Evolutionary conservation across 148 eudicot species (phyloP).

Genomic region (Rhododendron kiyosumense): DNA sequence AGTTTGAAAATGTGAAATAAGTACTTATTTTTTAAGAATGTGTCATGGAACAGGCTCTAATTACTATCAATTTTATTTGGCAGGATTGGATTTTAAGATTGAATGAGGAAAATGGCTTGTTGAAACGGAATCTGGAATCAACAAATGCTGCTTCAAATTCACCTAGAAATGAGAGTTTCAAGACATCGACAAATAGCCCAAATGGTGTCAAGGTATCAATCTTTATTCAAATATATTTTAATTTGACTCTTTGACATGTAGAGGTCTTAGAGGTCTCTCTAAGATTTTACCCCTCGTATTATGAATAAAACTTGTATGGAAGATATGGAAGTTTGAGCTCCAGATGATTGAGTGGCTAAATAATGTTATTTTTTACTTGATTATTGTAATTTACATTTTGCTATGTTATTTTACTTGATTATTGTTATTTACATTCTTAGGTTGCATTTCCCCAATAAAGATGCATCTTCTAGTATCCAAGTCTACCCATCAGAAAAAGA

Average conservation of each 20-base stretch:
- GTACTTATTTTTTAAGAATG: no score
- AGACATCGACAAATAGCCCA: slow-evolving; percentile 30
- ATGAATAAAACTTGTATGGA: neutral
- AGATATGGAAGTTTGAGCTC: neutral
- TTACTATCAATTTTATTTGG: slow-evolving; percentile 4
- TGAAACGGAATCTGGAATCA: slow-evolving; percentile 57
- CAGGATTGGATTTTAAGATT: slow-evolving; percentile 68
- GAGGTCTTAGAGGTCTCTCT: neutral
- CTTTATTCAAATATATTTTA: neutral
- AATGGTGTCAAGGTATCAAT: slow-evolving; percentile 50
- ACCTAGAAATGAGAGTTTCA: slow-evolving; percentile 46
- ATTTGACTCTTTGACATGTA: neutral
- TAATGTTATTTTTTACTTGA: neutral
- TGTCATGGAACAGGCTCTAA: no score
- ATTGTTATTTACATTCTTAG: neutral
- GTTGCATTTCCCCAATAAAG: neutral
- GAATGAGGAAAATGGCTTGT: slow-evolving; percentile 64
- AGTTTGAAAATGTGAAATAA: no score
- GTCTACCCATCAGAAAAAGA: neutral
- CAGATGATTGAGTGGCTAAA: neutral
- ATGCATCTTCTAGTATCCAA: neutral
- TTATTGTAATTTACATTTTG: neutral
- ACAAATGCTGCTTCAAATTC: slow-evolving; percentile 47
- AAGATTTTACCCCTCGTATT: neutral
- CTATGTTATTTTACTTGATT: neutral